Evolutionary conservation across 1,284 basidiomycete species (phyloP), one percentile per base, ranked within the genome.

Genomic region (Puccinia coronata): DNA sequence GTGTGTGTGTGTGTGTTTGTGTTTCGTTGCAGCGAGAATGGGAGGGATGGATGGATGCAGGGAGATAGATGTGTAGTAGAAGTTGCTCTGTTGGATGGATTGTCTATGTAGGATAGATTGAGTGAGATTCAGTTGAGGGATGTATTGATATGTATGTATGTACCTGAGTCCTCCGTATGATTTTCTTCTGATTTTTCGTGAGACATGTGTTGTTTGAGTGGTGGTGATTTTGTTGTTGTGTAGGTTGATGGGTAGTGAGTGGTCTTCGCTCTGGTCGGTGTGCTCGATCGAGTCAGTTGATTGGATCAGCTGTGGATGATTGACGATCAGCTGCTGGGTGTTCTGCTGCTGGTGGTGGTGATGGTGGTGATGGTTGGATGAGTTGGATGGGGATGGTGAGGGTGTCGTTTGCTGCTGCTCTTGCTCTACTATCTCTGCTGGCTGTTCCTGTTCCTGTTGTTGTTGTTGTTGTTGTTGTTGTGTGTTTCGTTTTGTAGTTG

Each of bases 111-210:
- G 6, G 51, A 11, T 11, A 31, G 57, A 2, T 59, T 11, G 25
- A 14, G 34, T 23, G 18, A 39, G 34, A 39, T 39, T 23, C 11
- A 51, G 18, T 31, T 11, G 1, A 34, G 59, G 28, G 14, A 39
- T 5, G 18, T 1, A 0, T 12, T 11, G 1, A 34, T 31, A 16
- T 1, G n/a, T 5, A 11, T 1, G 0, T 12, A n/a, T 23, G 34
- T 25, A 79, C 77, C 77, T 71, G 6, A 79, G 53, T 25, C 67
- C 77, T 43, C 77, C 77, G 43, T 79, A 79, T 1, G 77, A 79
- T 71, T 79, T 79, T 20, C 77, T 36, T 23, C 67, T 53, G 36
- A 67, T 70, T 31, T 79, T 79, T 43, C 67, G 59, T 36, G 77
- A 57, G n/a, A 61, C 31, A 39, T 65, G n/a, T 49, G 39, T 20